These are phyloP conservation scores for Iris pallida DNA, from an alignment of 116 monocot species.

Conservation along the genomic window DNA sequence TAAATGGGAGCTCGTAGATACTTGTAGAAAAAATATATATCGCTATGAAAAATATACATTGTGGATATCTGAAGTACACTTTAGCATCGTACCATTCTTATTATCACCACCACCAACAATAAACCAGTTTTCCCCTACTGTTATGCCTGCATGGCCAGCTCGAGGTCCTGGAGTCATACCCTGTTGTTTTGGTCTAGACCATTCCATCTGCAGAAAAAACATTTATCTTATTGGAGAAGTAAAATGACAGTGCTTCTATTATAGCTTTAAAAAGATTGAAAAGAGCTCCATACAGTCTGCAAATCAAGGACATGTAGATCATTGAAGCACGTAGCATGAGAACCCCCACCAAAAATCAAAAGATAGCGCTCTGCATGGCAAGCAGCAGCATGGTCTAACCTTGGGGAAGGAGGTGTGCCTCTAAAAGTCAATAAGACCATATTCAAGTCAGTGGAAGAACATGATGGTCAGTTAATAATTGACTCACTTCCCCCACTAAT, in stretches of 20 bases:
- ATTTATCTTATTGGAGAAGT: neutral
- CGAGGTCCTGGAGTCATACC: constrained; percentile 72
- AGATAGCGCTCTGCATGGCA: constrained; percentile 86
- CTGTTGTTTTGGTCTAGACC: constrained; percentile 84
- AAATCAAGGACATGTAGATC: constrained; percentile 93
- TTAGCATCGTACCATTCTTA: constrained; percentile 51
- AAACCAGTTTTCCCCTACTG: constrained; percentile 89
- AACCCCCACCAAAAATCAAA: constrained; percentile 94
- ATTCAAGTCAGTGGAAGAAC: neutral
- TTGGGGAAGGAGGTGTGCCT: constrained; percentile 84
- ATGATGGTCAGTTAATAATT: neutral
- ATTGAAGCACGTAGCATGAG: constrained; percentile 91
- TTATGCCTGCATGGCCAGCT: constrained; percentile 91
- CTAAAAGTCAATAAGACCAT: constrained; percentile 24
- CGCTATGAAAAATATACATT: too few relatives aligned
- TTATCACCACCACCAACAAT: constrained; percentile 93
- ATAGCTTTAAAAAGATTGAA: constrained; percentile 3
- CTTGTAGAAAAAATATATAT: too few relatives aligned
- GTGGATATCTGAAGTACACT: too few relatives aligned
- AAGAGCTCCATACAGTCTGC: constrained; percentile 51
- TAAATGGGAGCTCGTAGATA: too few relatives aligned
- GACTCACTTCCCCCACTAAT: neutral
- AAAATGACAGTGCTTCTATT: neutral
- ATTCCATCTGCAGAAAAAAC: constrained; percentile 78
- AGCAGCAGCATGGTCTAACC: constrained; percentile 90